Conservation (phyloP, 2,329 filamentous ascomycete genomes). For the Diaporthe amygdali region DNA sequence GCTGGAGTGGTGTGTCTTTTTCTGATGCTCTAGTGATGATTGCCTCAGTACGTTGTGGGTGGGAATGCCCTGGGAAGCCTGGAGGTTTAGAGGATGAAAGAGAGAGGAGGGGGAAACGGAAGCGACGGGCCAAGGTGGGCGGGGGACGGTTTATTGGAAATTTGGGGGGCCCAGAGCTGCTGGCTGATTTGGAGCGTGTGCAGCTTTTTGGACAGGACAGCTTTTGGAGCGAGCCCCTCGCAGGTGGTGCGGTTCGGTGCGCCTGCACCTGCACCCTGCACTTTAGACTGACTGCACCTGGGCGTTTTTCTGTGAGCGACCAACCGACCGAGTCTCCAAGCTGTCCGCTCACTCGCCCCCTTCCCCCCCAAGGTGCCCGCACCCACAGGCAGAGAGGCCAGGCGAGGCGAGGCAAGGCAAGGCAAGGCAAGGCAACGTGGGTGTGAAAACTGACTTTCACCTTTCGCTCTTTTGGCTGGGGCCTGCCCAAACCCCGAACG, state of each 20-base stretch:
- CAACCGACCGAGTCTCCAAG: background rate
- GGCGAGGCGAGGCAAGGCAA: background rate
- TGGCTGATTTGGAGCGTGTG: conserved; percentile 19
- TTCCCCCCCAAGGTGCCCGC: background rate
- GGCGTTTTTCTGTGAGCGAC: background rate
- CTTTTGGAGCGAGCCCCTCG: too few relatives aligned
- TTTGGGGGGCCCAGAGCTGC: conserved; percentile 16
- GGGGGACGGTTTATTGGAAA: conserved; percentile 22
- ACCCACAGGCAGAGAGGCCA: background rate
- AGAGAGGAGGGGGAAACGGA: conserved; percentile 19
- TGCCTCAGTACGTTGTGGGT: conserved; percentile 9
- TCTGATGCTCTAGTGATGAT: conserved; percentile 20
- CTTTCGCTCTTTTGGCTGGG: background rate
- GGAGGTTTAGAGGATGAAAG: conserved; percentile 23
- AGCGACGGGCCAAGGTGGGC: conserved; percentile 14
- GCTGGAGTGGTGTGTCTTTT: background rate
- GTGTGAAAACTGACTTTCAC: background rate
- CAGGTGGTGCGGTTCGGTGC: background rate
- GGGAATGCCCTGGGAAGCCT: conserved; percentile 17
- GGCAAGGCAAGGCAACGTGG: background rate
- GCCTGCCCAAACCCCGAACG: background rate
- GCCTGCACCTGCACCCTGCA: background rate
- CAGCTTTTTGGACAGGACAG: conserved; percentile 12
- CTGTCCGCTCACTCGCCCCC: too few relatives aligned
- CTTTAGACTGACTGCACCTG: too few relatives aligned